A percentile compares a stretch with the other conserved stretches of the same genome.
Conservation (phyloP, 805 yeast species). For the Geotrichum ghanense region DNA sequence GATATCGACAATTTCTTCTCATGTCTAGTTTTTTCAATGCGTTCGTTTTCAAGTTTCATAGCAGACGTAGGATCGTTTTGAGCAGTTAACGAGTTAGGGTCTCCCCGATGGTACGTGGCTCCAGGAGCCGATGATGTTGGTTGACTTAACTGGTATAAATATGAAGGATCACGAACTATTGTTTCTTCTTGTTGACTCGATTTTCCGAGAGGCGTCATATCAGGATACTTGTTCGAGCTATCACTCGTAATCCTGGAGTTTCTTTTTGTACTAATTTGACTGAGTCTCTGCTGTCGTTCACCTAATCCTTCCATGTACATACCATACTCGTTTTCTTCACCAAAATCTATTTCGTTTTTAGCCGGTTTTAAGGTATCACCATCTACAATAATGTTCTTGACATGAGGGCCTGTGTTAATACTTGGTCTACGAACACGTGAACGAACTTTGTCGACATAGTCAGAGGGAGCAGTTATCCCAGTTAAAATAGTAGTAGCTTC, state of each 20-base stretch:
- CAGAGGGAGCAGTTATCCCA: constrained; percentile 11
- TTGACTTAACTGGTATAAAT: not conserved
- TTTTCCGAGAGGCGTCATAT: not conserved
- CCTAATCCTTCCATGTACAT: not conserved
- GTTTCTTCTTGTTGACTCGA: not conserved
- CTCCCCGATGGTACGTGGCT: not conserved
- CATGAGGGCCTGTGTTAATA: constrained; percentile 16
- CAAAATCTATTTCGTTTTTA: not conserved
- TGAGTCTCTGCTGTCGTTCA: not conserved
- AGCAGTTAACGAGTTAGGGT: not conserved
- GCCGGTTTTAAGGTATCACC: not conserved
- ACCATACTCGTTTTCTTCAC: not conserved
- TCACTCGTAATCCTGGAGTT: not conserved
- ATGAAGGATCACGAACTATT: too few species aligned
- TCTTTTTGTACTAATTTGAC: not conserved
- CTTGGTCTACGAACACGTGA: constrained; percentile 13
- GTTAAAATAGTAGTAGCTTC: constrained; percentile 7
- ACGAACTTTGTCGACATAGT: constrained; percentile 11
- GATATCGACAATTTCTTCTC: not conserved
- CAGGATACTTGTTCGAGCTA: not conserved
- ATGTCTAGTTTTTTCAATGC: not conserved
- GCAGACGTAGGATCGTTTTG: not conserved
- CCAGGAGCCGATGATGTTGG: not conserved
- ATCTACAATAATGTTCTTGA: constrained; percentile 9
- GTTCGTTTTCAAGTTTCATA: not conserved